Evolutionary conservation across 768 basidiomycete genomes (phyloP), one percentile per base, ranked within the genome.

Genomic region (Pisolithus tinctorius): DNA sequence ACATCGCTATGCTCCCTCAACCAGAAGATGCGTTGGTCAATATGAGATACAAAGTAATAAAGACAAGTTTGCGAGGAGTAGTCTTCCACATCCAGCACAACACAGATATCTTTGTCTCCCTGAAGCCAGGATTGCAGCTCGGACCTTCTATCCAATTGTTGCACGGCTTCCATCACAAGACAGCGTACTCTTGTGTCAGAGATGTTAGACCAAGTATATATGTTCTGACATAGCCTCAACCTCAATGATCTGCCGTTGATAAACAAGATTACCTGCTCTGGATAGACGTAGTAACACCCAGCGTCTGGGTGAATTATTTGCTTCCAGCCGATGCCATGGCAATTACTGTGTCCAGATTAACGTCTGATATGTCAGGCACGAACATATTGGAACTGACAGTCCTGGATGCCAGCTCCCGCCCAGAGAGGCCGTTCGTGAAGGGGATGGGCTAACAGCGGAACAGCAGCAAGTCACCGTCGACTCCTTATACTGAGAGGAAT

Each of bases 211-310:
- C 34, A 29, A 13, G 50, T 51, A 27, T 23, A 51, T 17, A 51
- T 16, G 23, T 20, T 36, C 50, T 51, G 20, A 8, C 25, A 25
- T 7, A 37, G 26, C 13, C 9, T 38, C 27, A 37, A 17, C 25
- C 39, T 4, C 25, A 13, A 25, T 39, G 16, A 14, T 25, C 16
- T 17, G 14, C 8, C 11, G 6, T 37, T 25, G 13, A 34, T 25
- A 13, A 17, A 17, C 4, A 6, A n/a, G 9, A 4, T 42, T n/a
- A 71, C 71, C 59, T 61, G 65, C 17, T 68, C 66, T 41, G 53
- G 25, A 29, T 71, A 49, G 29, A 60, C 60, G 47, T 66, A 72
- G 38, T 65, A 68, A 10, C 57, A 55, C 13, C 64, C 68, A n/a
- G 56, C 59, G 16, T 71, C 70, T 9, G 64, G 67, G 47, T 71